Percentiles rank a stretch among this genome's conserved stretches.
These are phyloP conservation scores for Bryoglossum gracile DNA, from an alignment of 495 filamentous ascomycete species.

Conservation along the genomic window DNA sequence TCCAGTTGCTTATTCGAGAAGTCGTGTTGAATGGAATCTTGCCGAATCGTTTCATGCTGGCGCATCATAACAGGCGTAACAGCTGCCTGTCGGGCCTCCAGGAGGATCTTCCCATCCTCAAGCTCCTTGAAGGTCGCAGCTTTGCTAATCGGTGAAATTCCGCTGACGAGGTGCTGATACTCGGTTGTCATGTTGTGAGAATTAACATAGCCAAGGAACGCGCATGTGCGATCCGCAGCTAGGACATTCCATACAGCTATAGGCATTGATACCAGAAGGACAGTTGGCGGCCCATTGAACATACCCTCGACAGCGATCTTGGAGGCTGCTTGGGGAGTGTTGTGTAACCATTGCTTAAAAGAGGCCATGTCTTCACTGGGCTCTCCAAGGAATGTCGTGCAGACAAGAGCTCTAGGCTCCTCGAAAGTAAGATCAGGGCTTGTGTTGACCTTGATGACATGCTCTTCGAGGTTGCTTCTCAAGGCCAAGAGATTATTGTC, in stretches of 20 bases:
- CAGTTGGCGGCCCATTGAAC: constrained; percentile 50
- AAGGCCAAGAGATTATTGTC: constrained; percentile 28
- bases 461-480: constrained; percentile 14
- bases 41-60: constrained; percentile 14
- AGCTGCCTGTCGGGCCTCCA: constrained; percentile 32
- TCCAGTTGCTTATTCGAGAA: constrained; percentile 7
- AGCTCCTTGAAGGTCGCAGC: constrained; percentile 36
- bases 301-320: constrained; percentile 51
- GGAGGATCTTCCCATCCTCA: constrained; percentile 42
- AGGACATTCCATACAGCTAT: constrained; percentile 44
- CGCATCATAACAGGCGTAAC: constrained; percentile 22
- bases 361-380: constrained; percentile 49
- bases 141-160: constrained; percentile 27
- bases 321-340: constrained; percentile 37
- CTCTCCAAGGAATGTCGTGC: constrained; percentile 50
- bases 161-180: constrained; percentile 43
- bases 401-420: constrained; percentile 44
- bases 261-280: constrained; percentile 51
- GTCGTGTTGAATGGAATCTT: constrained; percentile 13
- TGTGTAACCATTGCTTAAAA: constrained; percentile 50
- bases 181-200: constrained; percentile 52
- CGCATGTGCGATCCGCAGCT: constrained; percentile 50
- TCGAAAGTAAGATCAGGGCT: constrained; percentile 44
- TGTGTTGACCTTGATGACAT: constrained; percentile 23
- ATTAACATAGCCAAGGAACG: constrained; percentile 47